A percentile compares a stretch with the other conserved stretches of the same genome.
phyloP scores from a whole-genome alignment of 306 rosid species.

The Mimosa bimucronata region DNA sequence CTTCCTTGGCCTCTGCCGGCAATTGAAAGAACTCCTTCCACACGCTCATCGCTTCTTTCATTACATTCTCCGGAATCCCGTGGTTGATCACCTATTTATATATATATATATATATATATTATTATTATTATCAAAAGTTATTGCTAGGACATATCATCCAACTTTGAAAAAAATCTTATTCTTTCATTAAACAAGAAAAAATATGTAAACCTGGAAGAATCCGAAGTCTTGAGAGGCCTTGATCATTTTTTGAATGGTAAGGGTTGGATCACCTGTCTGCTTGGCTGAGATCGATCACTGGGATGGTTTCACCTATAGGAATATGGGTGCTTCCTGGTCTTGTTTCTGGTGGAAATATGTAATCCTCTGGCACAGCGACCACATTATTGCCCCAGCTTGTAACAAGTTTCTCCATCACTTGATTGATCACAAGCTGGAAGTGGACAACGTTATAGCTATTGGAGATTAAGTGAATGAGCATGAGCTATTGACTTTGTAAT shows the following conservation, averaged over 20 bases:
- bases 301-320: constrained; percentile 22
- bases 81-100: constrained; percentile 9
- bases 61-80: constrained; percentile 26
- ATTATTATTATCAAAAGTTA: no score
- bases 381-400: constrained; percentile 30
- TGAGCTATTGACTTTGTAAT: no score
- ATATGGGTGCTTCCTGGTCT: constrained; percentile 39
- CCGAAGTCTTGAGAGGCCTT: constrained; percentile 43
- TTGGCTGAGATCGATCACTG: constrained; percentile 37
- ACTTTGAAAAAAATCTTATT: no score
- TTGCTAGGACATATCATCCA: not conserved
- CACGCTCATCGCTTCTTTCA: constrained; percentile 22
- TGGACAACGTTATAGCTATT: no score
- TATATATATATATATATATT: no score
- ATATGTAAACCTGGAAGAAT: constrained; percentile 33
- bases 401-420: constrained; percentile 39
- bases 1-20: constrained; percentile 35
- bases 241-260: constrained; percentile 31
- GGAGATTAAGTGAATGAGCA: no score
- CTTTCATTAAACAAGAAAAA: no score
- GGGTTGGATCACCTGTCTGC: constrained; percentile 5
- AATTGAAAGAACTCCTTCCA: constrained; percentile 38
- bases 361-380: constrained; percentile 23
- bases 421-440: no score
- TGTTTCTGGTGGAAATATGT: constrained; percentile 42